These are phyloP conservation scores for Chaetomium strumarium DNA, from an alignment of 2,329 filamentous ascomycete species.

Conservation along the genomic window DNA sequence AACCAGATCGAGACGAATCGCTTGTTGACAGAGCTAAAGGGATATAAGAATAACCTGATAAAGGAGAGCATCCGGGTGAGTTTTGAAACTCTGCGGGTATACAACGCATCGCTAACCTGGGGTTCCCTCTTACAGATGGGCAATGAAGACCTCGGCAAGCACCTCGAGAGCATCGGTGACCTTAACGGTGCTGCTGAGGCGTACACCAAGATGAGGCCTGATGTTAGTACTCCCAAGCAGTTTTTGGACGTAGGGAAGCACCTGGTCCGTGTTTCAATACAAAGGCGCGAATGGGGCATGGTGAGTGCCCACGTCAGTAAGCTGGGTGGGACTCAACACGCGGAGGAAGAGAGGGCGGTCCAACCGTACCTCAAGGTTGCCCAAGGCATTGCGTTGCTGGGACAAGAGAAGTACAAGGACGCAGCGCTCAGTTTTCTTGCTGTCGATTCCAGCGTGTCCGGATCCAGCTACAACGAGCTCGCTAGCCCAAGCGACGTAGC, in stretches of 20 bases:
- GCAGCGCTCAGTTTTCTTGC: conserved; percentile 68
- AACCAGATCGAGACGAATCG: conserved; percentile 66
- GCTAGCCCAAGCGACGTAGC: conserved; percentile 83
- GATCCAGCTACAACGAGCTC: conserved; percentile 60
- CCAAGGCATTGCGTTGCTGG: conserved; percentile 46
- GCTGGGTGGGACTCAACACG: conserved; percentile 46
- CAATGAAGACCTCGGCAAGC: conserved; percentile 82
- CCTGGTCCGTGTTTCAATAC: conserved; percentile 67
- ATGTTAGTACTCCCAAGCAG: conserved; percentile 77
- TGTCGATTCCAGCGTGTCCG: conserved; percentile 47
- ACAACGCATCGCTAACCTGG: conserved; percentile 1
- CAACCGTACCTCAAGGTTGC: conserved; percentile 48
- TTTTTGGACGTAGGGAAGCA: conserved; percentile 77
- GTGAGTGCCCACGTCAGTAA: conserved; percentile 59
- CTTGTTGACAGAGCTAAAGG: conserved; percentile 80
- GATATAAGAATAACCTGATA: conserved; percentile 94
- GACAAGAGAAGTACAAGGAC: conserved; percentile 44
- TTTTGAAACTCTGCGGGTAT: neutral
- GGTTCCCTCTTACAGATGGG: conserved; percentile 61
- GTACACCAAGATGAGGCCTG: conserved; percentile 82
- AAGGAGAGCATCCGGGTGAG: conserved; percentile 90
- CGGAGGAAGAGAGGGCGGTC: conserved; percentile 42
- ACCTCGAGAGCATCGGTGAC: conserved; percentile 74
- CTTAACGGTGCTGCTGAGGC: conserved; percentile 67
- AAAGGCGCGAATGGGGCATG: conserved; percentile 70